Percentiles rank a stretch among this genome's conserved stretches.
Conservation (phyloP, 805 yeast species). For the Teunomyces lycoperdinae region DNA sequence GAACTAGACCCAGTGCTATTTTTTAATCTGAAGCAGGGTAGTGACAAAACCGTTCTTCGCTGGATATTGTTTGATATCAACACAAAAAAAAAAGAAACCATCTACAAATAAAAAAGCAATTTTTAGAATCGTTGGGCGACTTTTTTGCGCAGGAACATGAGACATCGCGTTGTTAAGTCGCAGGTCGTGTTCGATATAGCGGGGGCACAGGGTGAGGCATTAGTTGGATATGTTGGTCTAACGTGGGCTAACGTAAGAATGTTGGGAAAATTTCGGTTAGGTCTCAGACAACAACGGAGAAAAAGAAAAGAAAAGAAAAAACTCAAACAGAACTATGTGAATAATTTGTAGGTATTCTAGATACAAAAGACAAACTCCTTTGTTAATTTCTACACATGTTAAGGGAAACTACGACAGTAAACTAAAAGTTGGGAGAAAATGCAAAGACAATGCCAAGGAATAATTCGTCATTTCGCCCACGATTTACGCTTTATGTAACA, state of each 20-base stretch:
- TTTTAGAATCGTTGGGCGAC: not conserved
- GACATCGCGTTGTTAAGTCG: not conserved
- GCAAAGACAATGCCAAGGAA: not conserved
- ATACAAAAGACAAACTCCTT: no score
- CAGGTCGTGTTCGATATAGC: not conserved
- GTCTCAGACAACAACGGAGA: not conserved
- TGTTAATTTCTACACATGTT: no score
- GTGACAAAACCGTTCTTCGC: not conserved
- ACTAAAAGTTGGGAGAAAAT: no score
- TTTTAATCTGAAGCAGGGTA: not conserved
- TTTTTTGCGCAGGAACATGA: not conserved
- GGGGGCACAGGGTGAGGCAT: not conserved
- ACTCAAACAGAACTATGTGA: not conserved
- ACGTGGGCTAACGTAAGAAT: no score
- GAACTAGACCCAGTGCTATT: not conserved
- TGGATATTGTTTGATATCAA: not conserved
- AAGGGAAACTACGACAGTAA: no score
- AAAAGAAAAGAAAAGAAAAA: not conserved
- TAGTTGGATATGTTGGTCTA: no score
- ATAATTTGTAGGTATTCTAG: no score
- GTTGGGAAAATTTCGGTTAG: not conserved
- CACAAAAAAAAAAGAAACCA: not conserved
- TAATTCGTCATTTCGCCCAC: not conserved
- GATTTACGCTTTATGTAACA: not conserved
- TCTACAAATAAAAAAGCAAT: not conserved